Evolutionary conservation across 768 basidiomycete genomes (phyloP).

Genomic region (Suillus clintonianus): DNA sequence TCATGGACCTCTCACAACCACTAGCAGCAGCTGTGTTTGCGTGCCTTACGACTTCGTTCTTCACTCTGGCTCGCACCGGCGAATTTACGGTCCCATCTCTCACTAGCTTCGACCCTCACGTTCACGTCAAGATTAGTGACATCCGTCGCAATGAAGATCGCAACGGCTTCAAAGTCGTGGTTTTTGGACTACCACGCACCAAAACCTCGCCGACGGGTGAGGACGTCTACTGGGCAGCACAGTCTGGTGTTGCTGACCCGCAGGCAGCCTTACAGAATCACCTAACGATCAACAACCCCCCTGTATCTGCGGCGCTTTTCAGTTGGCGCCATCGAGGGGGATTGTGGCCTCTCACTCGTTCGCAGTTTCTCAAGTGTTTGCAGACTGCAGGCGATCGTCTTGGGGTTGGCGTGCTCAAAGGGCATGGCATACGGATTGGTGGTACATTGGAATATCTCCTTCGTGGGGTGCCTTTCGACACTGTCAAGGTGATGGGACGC

Average conservation of each 20-base stretch:
- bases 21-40: conserved; percentile 15
- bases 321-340: conserved; percentile 17
- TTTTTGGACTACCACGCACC: neutral
- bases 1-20: neutral
- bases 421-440: conserved; percentile 34
- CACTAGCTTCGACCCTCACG: no score
- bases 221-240: conserved; percentile 12
- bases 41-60: conserved; percentile 20
- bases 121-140: conserved; percentile 1
- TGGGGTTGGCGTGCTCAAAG: conserved; percentile 9
- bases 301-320: conserved; percentile 26
- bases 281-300: conserved; percentile 31
- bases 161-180: neutral
- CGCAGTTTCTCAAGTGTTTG: conserved; percentile 13
- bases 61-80: neutral
- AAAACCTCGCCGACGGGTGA: conserved; percentile 15
- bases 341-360: conserved; percentile 28
- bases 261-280: conserved; percentile 5
- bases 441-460: conserved; percentile 31
- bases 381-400: no score
- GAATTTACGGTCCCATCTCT: no score
- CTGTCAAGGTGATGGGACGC: conserved; percentile 33
- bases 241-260: conserved; percentile 12
- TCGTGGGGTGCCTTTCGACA: conserved; percentile 28
- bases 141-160: neutral